Conservation (phyloP, 2,329 filamentous ascomycete species). For the Penicillium crustosum region DNA sequence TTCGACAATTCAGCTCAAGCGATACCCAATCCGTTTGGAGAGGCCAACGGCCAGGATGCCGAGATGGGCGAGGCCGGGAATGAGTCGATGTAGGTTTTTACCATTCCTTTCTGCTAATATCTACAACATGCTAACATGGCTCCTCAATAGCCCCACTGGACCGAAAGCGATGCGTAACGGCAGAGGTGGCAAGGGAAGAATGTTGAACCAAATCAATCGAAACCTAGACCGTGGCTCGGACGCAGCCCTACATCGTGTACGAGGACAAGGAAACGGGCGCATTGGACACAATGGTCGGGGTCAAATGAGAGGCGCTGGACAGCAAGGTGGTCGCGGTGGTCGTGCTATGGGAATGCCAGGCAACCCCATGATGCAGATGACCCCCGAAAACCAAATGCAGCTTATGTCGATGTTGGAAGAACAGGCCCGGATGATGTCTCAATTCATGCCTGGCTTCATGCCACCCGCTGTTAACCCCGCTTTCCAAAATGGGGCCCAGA, state of each 20-base stretch:
- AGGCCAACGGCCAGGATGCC: slow-evolving; percentile 58
- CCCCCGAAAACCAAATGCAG: slow-evolving; percentile 68
- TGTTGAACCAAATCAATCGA: slow-evolving; percentile 82
- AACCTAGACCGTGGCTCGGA: slow-evolving; percentile 77
- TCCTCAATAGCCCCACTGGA: slow-evolving; percentile 72
- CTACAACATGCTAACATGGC: slow-evolving; percentile 41
- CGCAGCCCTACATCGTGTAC: slow-evolving; percentile 75
- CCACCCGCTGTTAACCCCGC: slow-evolving; percentile 54
- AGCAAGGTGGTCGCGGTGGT: slow-evolving; percentile 44
- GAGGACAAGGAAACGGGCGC: slow-evolving; percentile 70
- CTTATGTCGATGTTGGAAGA: slow-evolving; percentile 79
- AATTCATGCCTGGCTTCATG: slow-evolving; percentile 61
- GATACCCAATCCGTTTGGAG: slow-evolving; percentile 5
- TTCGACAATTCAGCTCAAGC: not conserved
- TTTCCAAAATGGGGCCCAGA: slow-evolving; percentile 54
- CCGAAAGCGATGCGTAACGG: slow-evolving; percentile 91
- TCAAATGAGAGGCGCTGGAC: slow-evolving; percentile 67
- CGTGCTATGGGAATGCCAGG: slow-evolving; percentile 47
- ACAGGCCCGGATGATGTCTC: slow-evolving; percentile 81
- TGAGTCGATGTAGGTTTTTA: slow-evolving; percentile 42
- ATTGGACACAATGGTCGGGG: slow-evolving; percentile 76
- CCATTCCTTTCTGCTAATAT: not conserved
- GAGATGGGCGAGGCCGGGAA: slow-evolving; percentile 65
- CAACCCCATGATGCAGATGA: slow-evolving; percentile 54
- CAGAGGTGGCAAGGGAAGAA: slow-evolving; percentile 67